Base-by-base conservation (phyloP, 768 basidiomycete species). In the Boletus rubescentipes region DNA sequence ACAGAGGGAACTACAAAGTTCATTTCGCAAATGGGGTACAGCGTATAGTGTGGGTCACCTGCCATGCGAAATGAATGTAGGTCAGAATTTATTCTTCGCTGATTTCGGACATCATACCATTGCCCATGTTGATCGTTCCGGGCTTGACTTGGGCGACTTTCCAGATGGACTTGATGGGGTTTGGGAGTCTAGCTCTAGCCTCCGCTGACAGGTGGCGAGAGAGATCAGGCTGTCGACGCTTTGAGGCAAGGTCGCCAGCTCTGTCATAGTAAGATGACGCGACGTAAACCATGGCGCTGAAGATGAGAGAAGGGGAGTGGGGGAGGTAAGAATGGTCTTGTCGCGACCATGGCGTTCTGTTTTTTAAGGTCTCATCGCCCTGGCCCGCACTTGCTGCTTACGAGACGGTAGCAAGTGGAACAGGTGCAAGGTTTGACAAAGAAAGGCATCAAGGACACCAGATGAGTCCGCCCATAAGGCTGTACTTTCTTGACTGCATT, bases 81-180 rank as follows among this genome's bases (percentile, higher is more conserved):
- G 47, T 60, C n/a, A 53, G 51, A 15, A 6, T 29, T 3, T 20
- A 1, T 32, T 18, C 29, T 18, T 41, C 26, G 48, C 8, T 12
- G 8, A 46, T 30, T 35, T 15, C 29, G 32, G 39, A 7, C 18
- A 10, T 10, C 57, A 32, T 53, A 72, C 72, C 72, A 38, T 73
- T 73, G 15, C 72, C 72, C 62, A 73, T 71, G 56, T 72, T 73
- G 53, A 73, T 72, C 32, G 72, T 69, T 11, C 68, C 68, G 9
- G 68, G 56, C 47, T 65, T 71, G 35, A 69, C 69, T 44, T 69
- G 65, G n/a, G 72, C 66, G 14, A 50, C 67, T 46, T 70, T 72
- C 70, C 72, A 73, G 14, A 73, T 72, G 23, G 72, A 41, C 51
- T 73, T 73, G 57, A 73, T 73, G 9, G 72, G 68, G 41, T 73